A percentile compares a stretch with the other conserved stretches of the same genome.
phyloP scores from a whole-genome alignment of 352 stramenopile genomes.

The Plasmopara muralis region DNA sequence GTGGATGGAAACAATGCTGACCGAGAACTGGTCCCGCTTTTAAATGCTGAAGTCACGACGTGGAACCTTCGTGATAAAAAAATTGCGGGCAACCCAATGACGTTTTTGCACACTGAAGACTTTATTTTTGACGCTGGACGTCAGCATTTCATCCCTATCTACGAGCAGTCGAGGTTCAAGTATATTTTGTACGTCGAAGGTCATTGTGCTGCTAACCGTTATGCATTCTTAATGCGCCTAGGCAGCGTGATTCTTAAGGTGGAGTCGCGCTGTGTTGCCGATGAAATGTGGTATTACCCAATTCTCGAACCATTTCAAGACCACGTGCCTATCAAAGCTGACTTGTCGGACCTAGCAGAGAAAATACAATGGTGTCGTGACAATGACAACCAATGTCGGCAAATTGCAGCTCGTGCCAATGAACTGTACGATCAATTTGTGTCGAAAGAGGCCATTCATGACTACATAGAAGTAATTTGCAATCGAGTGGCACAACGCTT shows the following conservation, averaged over 20 bases:
- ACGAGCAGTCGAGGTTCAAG: constrained; percentile 96
- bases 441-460: constrained; percentile 89
- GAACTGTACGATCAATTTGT: constrained; percentile 92
- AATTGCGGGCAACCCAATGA: constrained; percentile 90
- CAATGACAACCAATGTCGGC: constrained; percentile 94
- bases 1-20: constrained; percentile 1
- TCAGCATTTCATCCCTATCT: constrained; percentile 97
- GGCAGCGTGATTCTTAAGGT: constrained; percentile 98
- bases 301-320: constrained; percentile 95
- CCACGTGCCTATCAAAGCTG: constrained; percentile 94
- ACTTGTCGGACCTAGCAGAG: constrained; percentile 96
- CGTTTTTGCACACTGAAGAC: constrained; percentile 79
- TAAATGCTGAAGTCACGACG: constrained; percentile 96
- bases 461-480: constrained; percentile 97
- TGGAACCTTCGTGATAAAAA: constrained; percentile 98
- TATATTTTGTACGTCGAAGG: constrained; percentile 97
- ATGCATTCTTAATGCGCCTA: constrained; percentile 98
- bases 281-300: constrained; percentile 97
- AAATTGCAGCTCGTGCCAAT: constrained; percentile 93
- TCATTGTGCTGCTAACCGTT: constrained; percentile 96
- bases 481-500: constrained; percentile 89
- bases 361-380: constrained; percentile 97
- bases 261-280: constrained; percentile 88
- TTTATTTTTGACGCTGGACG: constrained; percentile 88
- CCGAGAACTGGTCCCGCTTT: constrained; percentile 72